phyloP scores from a whole-genome alignment of 805 yeast species.

The Yarrowia sp. region DNA sequence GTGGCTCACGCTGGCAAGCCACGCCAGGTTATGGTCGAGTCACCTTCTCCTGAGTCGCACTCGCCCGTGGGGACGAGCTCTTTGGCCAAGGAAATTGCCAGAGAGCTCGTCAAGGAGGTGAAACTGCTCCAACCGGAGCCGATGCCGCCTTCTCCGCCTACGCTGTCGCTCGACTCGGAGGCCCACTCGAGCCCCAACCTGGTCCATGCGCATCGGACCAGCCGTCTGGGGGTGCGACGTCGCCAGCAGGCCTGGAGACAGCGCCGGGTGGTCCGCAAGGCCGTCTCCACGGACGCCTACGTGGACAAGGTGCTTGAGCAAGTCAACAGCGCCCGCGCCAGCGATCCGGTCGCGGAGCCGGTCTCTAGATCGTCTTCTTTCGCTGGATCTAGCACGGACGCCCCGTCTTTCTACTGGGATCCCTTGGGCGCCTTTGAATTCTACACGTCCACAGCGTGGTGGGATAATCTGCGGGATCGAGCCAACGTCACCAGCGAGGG shows the following conservation, averaged over 20 bases:
- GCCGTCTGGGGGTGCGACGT: conserved; percentile 5
- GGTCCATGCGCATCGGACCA: background rate
- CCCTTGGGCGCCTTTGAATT: background rate
- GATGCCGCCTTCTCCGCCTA: background rate
- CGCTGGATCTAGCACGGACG: background rate
- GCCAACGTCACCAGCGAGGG: background rate
- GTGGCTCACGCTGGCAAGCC: background rate
- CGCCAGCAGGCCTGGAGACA: conserved; percentile 25
- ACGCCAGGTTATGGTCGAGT: background rate
- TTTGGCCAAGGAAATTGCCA: conserved; percentile 12
- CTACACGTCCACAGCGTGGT: background rate
- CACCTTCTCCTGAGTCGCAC: background rate
- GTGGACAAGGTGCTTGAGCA: background rate
- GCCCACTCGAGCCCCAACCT: background rate
- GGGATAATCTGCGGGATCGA: conserved; percentile 1
- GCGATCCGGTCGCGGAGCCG: background rate
- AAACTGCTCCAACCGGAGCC: conserved; percentile 19
- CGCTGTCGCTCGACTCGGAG: background rate
- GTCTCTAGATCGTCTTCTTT: background rate
- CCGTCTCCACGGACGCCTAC: background rate
- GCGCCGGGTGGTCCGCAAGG: conserved; percentile 2
- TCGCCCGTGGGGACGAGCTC: background rate
- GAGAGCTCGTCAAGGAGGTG: conserved; percentile 16
- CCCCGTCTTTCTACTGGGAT: conserved; percentile 7
- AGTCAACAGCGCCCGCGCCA: background rate